Evolutionary conservation across 805 yeast genomes (phyloP).

Genomic region (Scheffersomyces amazonensis): DNA sequence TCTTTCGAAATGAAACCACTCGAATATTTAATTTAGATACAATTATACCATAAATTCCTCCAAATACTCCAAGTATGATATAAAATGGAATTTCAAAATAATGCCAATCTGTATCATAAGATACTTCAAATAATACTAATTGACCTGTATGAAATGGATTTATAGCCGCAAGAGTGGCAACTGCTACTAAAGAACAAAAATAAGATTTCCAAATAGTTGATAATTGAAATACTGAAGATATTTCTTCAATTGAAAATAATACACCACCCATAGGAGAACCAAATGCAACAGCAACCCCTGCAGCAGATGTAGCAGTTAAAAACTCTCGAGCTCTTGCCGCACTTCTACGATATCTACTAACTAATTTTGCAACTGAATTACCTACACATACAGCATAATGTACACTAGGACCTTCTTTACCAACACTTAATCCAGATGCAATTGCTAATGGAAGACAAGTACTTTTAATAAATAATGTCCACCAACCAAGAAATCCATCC

Average conservation of each 20-base stretch:
- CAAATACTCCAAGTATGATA: conserved; percentile 78
- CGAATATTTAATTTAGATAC: conserved; percentile 73
- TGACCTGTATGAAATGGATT: conserved; percentile 96
- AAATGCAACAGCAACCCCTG: conserved; percentile 98
- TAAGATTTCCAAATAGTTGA: conserved; percentile 88
- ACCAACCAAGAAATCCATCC: conserved; percentile 70
- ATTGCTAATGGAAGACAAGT: conserved; percentile 85
- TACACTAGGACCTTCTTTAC: conserved; percentile 98
- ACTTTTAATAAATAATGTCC: conserved; percentile 72
- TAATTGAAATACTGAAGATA: conserved; percentile 68
- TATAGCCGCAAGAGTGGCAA: conserved; percentile 70
- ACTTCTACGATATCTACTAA: conserved; percentile 43
- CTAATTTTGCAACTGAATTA: conserved; percentile 60
- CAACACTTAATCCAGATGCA: conserved; percentile 89
- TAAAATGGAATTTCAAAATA: conserved; percentile 80
- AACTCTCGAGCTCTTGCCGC: conserved; percentile 54
- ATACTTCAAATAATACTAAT: conserved; percentile 88
- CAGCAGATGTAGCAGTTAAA: conserved; percentile 88
- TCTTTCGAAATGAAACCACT: conserved; percentile 75
- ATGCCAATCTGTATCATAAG: conserved; percentile 84
- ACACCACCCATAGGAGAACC: conserved; percentile 98
- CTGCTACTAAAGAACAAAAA: conserved; percentile 87
- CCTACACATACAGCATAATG: conserved; percentile 99
- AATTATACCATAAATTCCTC: conserved; percentile 84
- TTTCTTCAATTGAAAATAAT: conserved; percentile 87